Evolutionary conservation across 164 flowering plant species (phyloP), one percentile per base, ranked within the genome.

Genomic region (Tetracentron sinense): DNA sequence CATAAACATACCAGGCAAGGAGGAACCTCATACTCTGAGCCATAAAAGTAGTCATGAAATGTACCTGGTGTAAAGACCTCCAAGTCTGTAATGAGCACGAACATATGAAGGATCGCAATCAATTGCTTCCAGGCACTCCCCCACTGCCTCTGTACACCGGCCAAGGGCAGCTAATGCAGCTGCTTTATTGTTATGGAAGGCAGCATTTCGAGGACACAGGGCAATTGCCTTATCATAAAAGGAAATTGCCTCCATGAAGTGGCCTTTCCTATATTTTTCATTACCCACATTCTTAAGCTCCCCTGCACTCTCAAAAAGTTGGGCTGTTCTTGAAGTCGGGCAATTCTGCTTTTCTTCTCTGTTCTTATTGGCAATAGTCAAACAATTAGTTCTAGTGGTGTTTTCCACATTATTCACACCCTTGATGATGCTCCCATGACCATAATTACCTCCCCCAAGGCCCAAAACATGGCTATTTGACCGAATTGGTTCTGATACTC

Each of bases 161-260:
- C 75, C 71, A 19, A 72, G 67, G 28, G 59, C 62, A 67, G 60
- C 54, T 60, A 72, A 72, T 15, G 75, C 67, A 42, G 71, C 71
- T 23, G 71, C 67, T 58, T 67, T 72, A 46, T 72, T 72, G 60
- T 59, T 61, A 53, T 63, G 63, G 58, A 60, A 72, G 14, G 63
- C 35, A 10, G 75, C 75, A 62, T 72, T 67, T 30, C 29, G 15
- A 28, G 68, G 71, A 49, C 50, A 38, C 59, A 72, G 20, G 30
- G 67, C 59, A 56, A 72, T 67, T 31, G 64, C 75, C 52, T 25
- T 62, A 42, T 72, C 63, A 58, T 72, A 72, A 23, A 62, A 63
- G 6, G 64, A 50, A 30, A 72, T 56, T 22, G 75, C 75, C 56
- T 67, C 66, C 19, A 22, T 11, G 23, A 50, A 66, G 29, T 15